phyloP scores from a whole-genome alignment of 305 asterid genomes.

The Fraxinus nigra region DNA sequence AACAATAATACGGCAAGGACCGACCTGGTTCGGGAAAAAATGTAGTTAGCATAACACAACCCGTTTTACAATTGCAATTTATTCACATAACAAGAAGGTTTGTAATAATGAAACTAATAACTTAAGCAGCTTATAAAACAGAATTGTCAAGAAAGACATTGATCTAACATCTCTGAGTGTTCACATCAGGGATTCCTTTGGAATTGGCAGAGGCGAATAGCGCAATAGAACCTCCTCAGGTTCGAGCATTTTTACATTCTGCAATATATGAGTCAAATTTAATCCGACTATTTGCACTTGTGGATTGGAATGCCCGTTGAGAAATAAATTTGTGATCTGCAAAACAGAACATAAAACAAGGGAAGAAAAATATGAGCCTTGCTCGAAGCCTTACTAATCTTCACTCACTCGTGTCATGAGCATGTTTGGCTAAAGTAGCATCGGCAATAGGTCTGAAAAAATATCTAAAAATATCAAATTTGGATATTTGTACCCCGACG shows the following conservation, averaged over 20 bases:
- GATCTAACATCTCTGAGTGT: neutral
- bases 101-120: neutral
- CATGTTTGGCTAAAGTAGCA: neutral
- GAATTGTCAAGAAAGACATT: neutral
- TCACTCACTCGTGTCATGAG: neutral
- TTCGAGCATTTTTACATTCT: constrained; percentile 37
- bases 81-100: neutral
- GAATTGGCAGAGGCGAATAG: constrained; percentile 38
- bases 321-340: constrained; percentile 53
- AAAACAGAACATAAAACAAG: constrained; percentile 15
- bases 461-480: too few species aligned
- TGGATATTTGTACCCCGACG: too few species aligned
- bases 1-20: neutral
- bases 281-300: constrained; percentile 54
- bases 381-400: neutral
- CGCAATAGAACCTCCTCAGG: constrained; percentile 43
- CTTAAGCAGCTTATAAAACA: neutral
- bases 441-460: too few species aligned
- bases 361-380: neutral
- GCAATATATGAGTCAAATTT: constrained; percentile 35
- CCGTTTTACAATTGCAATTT: neutral
- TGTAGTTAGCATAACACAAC: neutral
- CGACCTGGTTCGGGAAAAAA: neutral
- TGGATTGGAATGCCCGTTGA: constrained; percentile 57
- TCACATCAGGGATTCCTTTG: neutral